Percentiles rank a stretch among this genome's conserved stretches.
phyloP scores from a whole-genome alignment of 306 rosid species.

The Prinsepia uniflora region DNA sequence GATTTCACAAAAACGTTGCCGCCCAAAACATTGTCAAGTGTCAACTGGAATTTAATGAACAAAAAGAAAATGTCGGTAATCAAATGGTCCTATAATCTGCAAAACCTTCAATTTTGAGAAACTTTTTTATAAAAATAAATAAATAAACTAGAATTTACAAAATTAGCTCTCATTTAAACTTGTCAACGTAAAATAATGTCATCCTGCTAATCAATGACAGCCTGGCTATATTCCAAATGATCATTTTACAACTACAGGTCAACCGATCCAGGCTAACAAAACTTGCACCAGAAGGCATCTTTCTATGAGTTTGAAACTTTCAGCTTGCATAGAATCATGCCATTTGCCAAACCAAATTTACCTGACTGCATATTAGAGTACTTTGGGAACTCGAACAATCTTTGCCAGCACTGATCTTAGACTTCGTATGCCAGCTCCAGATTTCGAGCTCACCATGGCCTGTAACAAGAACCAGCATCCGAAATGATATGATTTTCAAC shows the following conservation, averaged over 20 bases:
- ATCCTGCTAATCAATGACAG: not conserved
- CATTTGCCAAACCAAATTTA: not conserved
- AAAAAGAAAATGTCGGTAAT: too few relatives aligned
- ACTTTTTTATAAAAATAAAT: not conserved
- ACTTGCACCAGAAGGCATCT: not conserved
- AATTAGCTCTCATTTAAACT: not conserved
- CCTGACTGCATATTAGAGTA: slow-evolving; percentile 28
- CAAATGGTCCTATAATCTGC: slow-evolving; percentile 1
- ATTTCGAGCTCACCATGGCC: slow-evolving; percentile 94
- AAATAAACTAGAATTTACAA: not conserved
- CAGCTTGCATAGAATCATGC: not conserved
- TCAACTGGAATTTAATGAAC: too few relatives aligned
- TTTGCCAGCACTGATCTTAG: slow-evolving; percentile 74
- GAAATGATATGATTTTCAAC: slow-evolving; percentile 4
- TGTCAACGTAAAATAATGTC: not conserved
- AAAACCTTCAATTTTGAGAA: not conserved
- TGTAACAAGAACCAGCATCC: slow-evolving; percentile 29
- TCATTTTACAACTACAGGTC: not conserved
- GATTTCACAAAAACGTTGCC: too few relatives aligned
- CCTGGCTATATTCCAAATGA: not conserved
- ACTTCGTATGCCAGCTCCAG: slow-evolving; percentile 90
- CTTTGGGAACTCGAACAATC: slow-evolving; percentile 61
- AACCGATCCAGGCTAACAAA: not conserved
- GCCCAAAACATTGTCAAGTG: too few relatives aligned
- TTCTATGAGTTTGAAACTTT: not conserved